Percentiles rank a stretch among this genome's conserved stretches.
These are phyloP conservation scores for Debaryomyces psychrophilus DNA, from an alignment of 1,139 yeast genomes.

Conservation along the genomic window DNA sequence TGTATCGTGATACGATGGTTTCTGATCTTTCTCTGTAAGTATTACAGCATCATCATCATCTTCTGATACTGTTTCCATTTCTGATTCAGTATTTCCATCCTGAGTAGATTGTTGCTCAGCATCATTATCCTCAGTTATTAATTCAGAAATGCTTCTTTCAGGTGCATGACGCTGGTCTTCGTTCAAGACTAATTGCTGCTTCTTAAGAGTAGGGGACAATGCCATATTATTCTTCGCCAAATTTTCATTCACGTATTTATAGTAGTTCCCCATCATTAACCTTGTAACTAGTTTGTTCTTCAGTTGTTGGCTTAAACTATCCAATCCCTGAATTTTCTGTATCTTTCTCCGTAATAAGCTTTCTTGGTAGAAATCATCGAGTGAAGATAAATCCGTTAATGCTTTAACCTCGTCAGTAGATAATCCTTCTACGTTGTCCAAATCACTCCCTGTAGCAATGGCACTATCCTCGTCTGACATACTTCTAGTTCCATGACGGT, in stretches of 20 bases:
- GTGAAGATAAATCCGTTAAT: constrained; percentile 42
- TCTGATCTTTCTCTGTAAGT: constrained; percentile 52
- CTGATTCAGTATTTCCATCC: constrained; percentile 15
- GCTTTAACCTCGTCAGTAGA: constrained; percentile 38
- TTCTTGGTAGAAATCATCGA: constrained; percentile 56
- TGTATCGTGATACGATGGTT: constrained; percentile 52
- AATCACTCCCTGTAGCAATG: constrained; percentile 34
- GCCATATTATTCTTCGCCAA: constrained; percentile 22
- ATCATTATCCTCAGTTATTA: constrained; percentile 1
- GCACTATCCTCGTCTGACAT: constrained; percentile 22
- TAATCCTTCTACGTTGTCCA: constrained; percentile 43
- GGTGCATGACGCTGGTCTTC: background rate
- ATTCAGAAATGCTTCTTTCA: constrained; percentile 3
- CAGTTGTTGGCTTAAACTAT: constrained; percentile 49
- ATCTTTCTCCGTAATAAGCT: constrained; percentile 58
- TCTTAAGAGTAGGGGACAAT: constrained; percentile 16
- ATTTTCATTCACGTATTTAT: constrained; percentile 46
- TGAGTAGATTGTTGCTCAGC: constrained; percentile 1
- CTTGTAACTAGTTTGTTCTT: constrained; percentile 69
- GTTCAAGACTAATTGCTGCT: constrained; percentile 6
- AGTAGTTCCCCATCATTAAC: constrained; percentile 76
- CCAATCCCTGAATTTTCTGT: constrained; percentile 54
- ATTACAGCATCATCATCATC: constrained; percentile 39
- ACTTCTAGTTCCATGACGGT: constrained; percentile 2
- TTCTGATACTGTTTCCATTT: constrained; percentile 9